phyloP scores from a whole-genome alignment of 2,329 filamentous ascomycete genomes.

The Pseudopithomyces maydicus region DNA sequence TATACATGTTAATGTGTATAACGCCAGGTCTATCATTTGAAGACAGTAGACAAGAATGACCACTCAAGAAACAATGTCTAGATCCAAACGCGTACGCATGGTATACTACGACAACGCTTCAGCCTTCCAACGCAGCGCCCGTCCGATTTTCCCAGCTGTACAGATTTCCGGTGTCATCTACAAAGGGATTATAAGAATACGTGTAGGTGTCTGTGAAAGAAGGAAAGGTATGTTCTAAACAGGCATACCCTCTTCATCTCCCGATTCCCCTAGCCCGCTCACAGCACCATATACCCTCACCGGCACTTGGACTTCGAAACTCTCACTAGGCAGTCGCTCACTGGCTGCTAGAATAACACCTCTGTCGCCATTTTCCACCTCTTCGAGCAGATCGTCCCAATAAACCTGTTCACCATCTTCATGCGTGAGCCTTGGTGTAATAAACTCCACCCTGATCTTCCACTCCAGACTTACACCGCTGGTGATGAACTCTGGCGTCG shows the following conservation, averaged over 20 bases:
- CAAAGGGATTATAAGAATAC: too few species aligned
- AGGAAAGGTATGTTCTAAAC: constrained; percentile 24
- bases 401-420: constrained; percentile 36
- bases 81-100: too few species aligned
- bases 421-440: constrained; percentile 67
- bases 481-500: constrained; percentile 90
- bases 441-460: constrained; percentile 90
- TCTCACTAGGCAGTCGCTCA: constrained; percentile 81
- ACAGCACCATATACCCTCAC: constrained; percentile 75
- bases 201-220: too few species aligned
- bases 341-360: constrained; percentile 77
- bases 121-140: too few species aligned
- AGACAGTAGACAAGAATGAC: too few species aligned
- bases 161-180: too few species aligned
- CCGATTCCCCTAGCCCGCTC: constrained; percentile 44
- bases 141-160: too few species aligned
- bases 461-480: constrained; percentile 86
- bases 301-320: constrained; percentile 87
- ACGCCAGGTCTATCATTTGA: too few species aligned
- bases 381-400: constrained; percentile 68
- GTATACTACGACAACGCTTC: too few species aligned
- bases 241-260: constrained; percentile 38
- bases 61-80: too few species aligned
- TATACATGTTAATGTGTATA: too few species aligned
- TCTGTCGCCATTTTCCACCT: constrained; percentile 77